Evolutionary conservation across 371 early-diverging fungal species (phyloP).

Genomic region (Mucor lusitanicus): DNA sequence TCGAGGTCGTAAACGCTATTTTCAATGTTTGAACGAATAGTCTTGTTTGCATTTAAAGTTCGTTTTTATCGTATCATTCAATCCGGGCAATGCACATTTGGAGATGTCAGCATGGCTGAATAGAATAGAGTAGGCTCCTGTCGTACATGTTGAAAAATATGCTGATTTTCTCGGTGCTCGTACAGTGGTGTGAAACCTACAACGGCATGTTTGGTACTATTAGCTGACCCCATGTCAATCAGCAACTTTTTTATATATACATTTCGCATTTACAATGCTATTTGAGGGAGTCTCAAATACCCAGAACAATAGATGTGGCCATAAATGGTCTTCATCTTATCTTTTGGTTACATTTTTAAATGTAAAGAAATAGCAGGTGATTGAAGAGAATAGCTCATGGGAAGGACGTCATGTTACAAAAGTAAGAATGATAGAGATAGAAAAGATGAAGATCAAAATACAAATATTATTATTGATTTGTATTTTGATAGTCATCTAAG

Average conservation of each 20-base stretch:
- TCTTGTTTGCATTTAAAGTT: no score
- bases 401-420: background rate
- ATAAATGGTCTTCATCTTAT: background rate
- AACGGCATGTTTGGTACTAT: no score
- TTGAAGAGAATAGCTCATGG: background rate
- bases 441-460: constrained; percentile 9
- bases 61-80: no score
- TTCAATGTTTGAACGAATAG: no score
- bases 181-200: no score
- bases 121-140: no score
- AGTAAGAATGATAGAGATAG: background rate
- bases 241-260: background rate
- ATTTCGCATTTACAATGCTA: background rate
- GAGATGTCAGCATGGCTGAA: no score
- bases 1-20: no score
- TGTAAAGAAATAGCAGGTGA: background rate
- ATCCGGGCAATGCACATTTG: no score
- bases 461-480: constrained; percentile 5
- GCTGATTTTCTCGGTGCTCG: no score
- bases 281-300: background rate
- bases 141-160: no score
- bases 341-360: background rate
- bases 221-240: background rate
- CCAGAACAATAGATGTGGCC: background rate
- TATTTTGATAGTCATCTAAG: constrained; percentile 8